Base-by-base conservation (phyloP, 768 basidiomycete species). In the Russula abietina region DNA sequence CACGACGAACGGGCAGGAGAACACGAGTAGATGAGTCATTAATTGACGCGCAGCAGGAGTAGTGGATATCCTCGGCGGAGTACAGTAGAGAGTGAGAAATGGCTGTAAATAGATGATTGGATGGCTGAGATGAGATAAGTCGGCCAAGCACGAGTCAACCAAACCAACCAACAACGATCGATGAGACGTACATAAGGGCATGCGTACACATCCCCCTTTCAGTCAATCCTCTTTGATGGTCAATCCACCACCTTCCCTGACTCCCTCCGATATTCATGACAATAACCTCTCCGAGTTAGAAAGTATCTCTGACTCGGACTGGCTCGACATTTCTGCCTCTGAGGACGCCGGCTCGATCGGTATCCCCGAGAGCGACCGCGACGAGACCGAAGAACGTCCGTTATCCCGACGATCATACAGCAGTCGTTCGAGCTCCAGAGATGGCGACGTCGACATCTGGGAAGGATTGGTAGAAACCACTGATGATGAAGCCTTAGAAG, bases 281-380 rank as follows among this genome's bases (percentile, higher is more conserved):
- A 76, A 77, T 59, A 71, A 70, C 65, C 77, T 83, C 73, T 83
- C 86, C 69, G 88, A 89, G 71, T 71, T 79, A 67, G 88, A 87
- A 71, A 82, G 73, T 65, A 73, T 83, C 65, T 91, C 88, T 43
- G 89, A 91, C 76, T 89, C 87, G 33, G 89, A 91, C 73, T 91
- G 89, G 89, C 85, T 89, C 70, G 89, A 91, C 69, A 80, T 91
- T 67, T 76, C 86, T 71, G 83, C 83, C 59, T 88, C 87, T 39
- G 87, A 87, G 70, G 83, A 86, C 75, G 83, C 83, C 72, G 86
- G 87, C 70, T 88, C 87, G 59, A 73, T 84, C 71, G 81, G 77
- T 67, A 83, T 84, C 66, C 76, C 78, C 65, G 83, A 80, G 71
- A 83, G 81, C 70, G 86, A 87, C 79, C 83, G 75, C 72, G 84